Conservation (phyloP, 2,329 filamentous ascomycete species). For the Mycosphaerella sp. region DNA sequence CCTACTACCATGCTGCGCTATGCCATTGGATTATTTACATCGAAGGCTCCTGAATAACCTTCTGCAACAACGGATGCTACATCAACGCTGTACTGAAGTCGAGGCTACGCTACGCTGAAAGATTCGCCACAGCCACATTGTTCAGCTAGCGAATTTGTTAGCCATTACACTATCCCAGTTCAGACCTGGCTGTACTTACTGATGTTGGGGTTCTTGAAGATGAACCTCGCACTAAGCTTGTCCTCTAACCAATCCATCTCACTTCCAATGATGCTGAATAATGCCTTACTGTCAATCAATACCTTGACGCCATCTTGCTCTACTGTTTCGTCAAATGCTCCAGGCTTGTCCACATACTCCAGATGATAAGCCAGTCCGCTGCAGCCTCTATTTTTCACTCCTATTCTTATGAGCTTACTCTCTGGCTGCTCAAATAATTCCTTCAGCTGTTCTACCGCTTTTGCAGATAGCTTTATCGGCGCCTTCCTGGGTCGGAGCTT, state of each 20-base stretch:
- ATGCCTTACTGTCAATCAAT: slow-evolving; percentile 90
- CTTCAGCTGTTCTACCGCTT: slow-evolving; percentile 72
- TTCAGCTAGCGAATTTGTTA: slow-evolving; percentile 60
- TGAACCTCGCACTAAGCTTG: slow-evolving; percentile 83
- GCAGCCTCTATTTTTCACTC: slow-evolving; percentile 89
- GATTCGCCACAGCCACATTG: slow-evolving; percentile 95
- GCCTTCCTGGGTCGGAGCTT: slow-evolving; percentile 81
- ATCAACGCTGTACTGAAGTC: background rate
- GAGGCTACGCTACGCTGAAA: slow-evolving; percentile 55
- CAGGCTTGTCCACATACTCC: slow-evolving; percentile 90
- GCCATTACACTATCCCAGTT: slow-evolving; percentile 2
- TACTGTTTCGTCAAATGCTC: slow-evolving; percentile 80
- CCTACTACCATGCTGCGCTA: slow-evolving; percentile 3
- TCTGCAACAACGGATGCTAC: slow-evolving; percentile 23
- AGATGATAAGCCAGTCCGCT: slow-evolving; percentile 89
- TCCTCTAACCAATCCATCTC: slow-evolving; percentile 99
- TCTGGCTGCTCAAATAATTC: slow-evolving; percentile 75
- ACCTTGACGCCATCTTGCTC: slow-evolving; percentile 96
- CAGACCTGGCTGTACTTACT: slow-evolving; percentile 58
- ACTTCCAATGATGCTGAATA: slow-evolving; percentile 96
- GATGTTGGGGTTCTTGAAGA: slow-evolving; percentile 96
- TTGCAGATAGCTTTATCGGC: slow-evolving; percentile 76
- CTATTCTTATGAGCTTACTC: slow-evolving; percentile 88
- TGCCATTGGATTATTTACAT: background rate
- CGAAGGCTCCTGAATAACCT: too few species aligned